Evolutionary conservation across 164 flowering plant genomes (phyloP), one percentile per base, ranked within the genome.

Genomic region (Aristolochia contorta): DNA sequence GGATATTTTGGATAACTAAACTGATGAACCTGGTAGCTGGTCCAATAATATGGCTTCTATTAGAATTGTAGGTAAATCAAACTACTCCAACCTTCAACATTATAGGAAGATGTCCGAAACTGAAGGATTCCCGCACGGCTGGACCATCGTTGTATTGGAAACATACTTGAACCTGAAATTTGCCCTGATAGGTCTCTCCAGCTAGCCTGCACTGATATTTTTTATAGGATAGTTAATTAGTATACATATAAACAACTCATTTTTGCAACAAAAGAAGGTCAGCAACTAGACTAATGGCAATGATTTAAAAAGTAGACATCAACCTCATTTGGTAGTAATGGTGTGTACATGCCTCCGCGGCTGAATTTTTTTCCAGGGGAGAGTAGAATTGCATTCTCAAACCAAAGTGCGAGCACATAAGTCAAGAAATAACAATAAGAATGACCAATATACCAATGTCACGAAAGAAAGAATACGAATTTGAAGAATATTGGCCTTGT

Each of bases 131-230:
- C 66, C 83, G 69, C 12, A 77, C 46, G 25, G 58, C 65, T 15
- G 54, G 56, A 15, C 72, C 75, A 16, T 63, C 73, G 58, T 73
- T 67, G 56, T 77, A 84, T 57, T 84, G 86, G 62, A 82, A 78
- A 58, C 73, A 77, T 15, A 84, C 72, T 3, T 82, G 76, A 12
- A 71, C 75, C 51, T n/a, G 1, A 22, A 87, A 74, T 66, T 63
- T 80, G 16, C 96, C 98, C 0, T 78, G 43, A 60, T 92, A 92
- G 0, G 93, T 77, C 9, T 67, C 63, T 60, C 74, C 79, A n/a
- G 85, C 85, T 69, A 84, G 91, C 51, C 96, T 78, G 69, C 95
- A 92, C 98, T 91, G 85, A 21, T 49, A 54, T 55, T 22, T 27
- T 63, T 62, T 48, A 33, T 45, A 37, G 27, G 51, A 21, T 2